Conservation (phyloP, 176 grass and related monocot species). For the Thinopyrum elongatum region DNA sequence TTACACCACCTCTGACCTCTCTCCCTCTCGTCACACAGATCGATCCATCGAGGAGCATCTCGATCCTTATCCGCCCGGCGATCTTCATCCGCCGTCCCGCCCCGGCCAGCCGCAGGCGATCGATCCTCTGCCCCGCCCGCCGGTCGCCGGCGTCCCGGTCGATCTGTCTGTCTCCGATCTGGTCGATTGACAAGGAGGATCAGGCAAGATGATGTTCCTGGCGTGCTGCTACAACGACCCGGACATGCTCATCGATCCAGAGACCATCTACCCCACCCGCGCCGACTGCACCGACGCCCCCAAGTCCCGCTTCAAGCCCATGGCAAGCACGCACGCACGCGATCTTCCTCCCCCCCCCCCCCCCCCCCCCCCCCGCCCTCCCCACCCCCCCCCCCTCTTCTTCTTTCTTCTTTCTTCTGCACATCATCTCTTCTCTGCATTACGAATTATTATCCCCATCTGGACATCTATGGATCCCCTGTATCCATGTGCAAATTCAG, state of each 20-base stretch:
- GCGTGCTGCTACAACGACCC: conserved; percentile 71
- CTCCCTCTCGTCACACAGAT: not conserved
- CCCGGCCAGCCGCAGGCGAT: no score
- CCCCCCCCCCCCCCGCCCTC: no score
- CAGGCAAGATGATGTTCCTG: conserved; percentile 40
- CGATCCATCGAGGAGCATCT: not conserved
- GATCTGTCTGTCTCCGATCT: not conserved
- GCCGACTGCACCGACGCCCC: conserved; percentile 62
- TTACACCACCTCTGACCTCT: conserved; percentile 32
- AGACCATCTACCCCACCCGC: conserved; percentile 69
- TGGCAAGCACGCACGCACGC: conserved; percentile 39
- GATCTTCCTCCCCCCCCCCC: not conserved
- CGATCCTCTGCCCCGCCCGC: no score
- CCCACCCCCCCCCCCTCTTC: not conserved
- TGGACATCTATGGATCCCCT: no score
- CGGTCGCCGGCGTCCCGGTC: not conserved
- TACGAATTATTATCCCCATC: not conserved
- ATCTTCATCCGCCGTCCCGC: no score
- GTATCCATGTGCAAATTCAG: no score
- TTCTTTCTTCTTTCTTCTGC: not conserved
- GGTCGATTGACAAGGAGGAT: not conserved
- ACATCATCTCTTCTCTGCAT: not conserved
- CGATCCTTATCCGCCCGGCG: not conserved
- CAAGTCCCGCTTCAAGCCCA: conserved; percentile 77
- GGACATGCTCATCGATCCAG: conserved; percentile 75